Evolutionary conservation across 1,284 basidiomycete genomes (phyloP).

Genomic region (Cutaneotrichosporon daszewskae): DNA sequence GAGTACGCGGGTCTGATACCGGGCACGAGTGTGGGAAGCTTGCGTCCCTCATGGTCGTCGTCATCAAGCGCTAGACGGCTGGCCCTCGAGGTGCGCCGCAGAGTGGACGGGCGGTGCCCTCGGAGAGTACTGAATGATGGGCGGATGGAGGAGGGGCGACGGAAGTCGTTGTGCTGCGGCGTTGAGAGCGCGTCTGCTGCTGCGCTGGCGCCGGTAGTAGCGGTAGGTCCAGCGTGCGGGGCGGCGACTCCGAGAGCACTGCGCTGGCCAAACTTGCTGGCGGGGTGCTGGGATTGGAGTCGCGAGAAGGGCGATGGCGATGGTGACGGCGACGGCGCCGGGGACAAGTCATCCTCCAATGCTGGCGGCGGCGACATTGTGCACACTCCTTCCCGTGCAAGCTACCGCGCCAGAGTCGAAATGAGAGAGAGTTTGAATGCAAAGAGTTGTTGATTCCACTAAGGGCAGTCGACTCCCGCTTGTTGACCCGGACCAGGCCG

Average conservation of each 20-base stretch:
- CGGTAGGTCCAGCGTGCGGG: background rate
- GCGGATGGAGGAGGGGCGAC: constrained; percentile 6
- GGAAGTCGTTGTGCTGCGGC: background rate
- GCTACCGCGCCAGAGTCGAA: too few species aligned
- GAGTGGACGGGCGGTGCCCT: constrained; percentile 1
- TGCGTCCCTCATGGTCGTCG: constrained; percentile 29
- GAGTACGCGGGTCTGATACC: constrained; percentile 48
- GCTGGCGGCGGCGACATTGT: too few species aligned
- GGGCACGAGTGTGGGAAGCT: constrained; percentile 44
- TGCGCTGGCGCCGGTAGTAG: background rate
- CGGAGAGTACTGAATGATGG: constrained; percentile 12
- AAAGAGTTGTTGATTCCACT: too few species aligned
- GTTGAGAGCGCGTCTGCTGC: constrained; percentile 4
- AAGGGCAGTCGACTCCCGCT: too few species aligned
- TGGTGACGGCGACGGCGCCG: background rate
- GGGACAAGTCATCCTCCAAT: too few species aligned
- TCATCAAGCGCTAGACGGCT: constrained; percentile 1
- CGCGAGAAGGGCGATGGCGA: background rate
- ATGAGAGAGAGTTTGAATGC: too few species aligned
- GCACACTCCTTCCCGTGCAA: too few species aligned
- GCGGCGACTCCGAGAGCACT: background rate
- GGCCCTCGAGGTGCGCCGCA: constrained; percentile 9
- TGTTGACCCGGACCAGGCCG: too few species aligned
- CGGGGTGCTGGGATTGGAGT: background rate
- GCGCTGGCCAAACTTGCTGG: background rate